These are phyloP conservation scores for Suzukiozyma palmioleophila DNA, from an alignment of 1,139 yeast species.

Conservation along the genomic window DNA sequence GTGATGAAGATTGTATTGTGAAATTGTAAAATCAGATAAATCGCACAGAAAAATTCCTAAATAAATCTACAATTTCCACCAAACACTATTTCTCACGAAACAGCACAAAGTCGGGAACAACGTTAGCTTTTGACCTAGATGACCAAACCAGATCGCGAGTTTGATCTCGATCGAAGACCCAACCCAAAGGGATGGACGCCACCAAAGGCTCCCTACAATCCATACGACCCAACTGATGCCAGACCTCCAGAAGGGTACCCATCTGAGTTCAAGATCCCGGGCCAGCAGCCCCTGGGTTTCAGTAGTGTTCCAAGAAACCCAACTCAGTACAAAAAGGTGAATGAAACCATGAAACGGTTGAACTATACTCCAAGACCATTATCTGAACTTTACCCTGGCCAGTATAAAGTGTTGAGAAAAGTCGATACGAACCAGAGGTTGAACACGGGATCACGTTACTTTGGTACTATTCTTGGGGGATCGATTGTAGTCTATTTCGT, in stretches of 20 bases:
- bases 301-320: constrained; percentile 64
- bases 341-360: constrained; percentile 67
- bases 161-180: constrained; percentile 48
- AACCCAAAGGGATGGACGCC: constrained; percentile 82
- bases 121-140: background rate
- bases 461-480: constrained; percentile 43
- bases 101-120: background rate
- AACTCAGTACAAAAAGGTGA: constrained; percentile 63
- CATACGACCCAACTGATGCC: constrained; percentile 72
- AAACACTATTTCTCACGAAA: background rate
- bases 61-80: background rate
- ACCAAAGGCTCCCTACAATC: constrained; percentile 81
- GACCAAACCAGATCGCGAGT: constrained; percentile 9
- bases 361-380: constrained; percentile 79
- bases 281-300: constrained; percentile 50
- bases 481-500: constrained; percentile 53
- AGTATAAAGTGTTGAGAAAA: constrained; percentile 65
- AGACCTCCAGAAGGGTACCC: constrained; percentile 87
- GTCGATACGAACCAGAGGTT: constrained; percentile 54
- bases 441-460: constrained; percentile 52
- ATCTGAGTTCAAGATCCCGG: constrained; percentile 63
- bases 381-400: constrained; percentile 73
- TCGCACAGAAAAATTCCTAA: background rate
- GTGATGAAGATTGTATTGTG: background rate
- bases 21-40: background rate